Evolutionary conservation across 2,329 filamentous ascomycete genomes (phyloP).

Genomic region (Cryphonectria carpinicola): DNA sequence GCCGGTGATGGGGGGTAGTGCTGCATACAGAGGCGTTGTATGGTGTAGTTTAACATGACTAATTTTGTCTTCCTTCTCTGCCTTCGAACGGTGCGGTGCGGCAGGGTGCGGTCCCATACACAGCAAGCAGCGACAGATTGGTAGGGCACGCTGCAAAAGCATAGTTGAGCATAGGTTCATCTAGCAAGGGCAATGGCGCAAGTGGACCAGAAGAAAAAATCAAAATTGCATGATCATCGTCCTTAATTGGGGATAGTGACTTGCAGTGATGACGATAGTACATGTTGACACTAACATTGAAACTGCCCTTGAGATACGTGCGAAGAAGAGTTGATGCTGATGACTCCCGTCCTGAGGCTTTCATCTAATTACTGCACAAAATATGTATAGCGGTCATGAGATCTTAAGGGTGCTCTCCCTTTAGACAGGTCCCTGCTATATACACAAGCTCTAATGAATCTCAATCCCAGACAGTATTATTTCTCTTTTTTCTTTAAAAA

Average conservation of each 20-base stretch:
- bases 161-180: constrained; percentile 7
- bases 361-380: no score
- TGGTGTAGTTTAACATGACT: constrained; percentile 15
- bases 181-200: background rate
- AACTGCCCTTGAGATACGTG: background rate
- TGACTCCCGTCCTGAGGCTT: background rate
- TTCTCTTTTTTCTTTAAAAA: no score
- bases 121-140: constrained; percentile 5
- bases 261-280: background rate
- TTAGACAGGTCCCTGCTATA: no score
- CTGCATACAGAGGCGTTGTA: constrained; percentile 9
- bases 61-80: background rate
- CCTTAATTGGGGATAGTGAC: background rate
- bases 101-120: background rate
- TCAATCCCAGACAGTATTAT: no score
- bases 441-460: no score
- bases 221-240: constrained; percentile 6
- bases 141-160: background rate
- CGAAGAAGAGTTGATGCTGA: background rate
- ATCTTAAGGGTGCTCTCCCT: no score
- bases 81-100: background rate
- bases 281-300: background rate
- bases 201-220: constrained; percentile 1
- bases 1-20: constrained; percentile 19
- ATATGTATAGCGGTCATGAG: no score